Evolutionary conservation across 1,284 basidiomycete genomes (phyloP).

Genomic region (Afroboletus lepidellus): DNA sequence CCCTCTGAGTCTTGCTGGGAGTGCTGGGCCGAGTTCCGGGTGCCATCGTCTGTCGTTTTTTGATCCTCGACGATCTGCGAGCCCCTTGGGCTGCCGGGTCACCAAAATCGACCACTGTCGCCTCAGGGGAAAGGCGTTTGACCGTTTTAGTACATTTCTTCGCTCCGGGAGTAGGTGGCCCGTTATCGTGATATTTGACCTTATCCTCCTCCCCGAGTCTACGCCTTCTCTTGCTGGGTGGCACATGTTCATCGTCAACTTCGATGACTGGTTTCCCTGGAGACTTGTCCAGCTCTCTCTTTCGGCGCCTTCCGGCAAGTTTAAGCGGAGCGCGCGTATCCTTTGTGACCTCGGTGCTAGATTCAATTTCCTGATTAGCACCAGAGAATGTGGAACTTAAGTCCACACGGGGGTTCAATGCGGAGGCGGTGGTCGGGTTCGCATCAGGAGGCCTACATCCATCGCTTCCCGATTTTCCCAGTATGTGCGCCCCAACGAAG

Average conservation of each 20-base stretch:
- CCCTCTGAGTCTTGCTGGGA: conserved; percentile 6
- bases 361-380: not conserved
- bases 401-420: not conserved
- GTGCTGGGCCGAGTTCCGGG: conserved; percentile 1
- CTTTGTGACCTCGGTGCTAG: conserved; percentile 1
- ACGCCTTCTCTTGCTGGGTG: conserved; percentile 27
- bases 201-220: not conserved
- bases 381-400: not conserved
- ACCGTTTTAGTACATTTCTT: conserved; percentile 18
- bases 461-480: not conserved
- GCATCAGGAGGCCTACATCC: not conserved
- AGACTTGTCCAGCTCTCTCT: conserved; percentile 21
- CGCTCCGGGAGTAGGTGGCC: not conserved
- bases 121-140: conserved; percentile 10
- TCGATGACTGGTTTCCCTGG: conserved; percentile 9
- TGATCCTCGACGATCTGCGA: conserved; percentile 25
- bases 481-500: not conserved
- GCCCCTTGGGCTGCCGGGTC: conserved; percentile 9
- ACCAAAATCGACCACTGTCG: conserved; percentile 9
- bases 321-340: conserved; percentile 8
- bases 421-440: not conserved
- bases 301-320: conserved; percentile 29
- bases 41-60: conserved; percentile 7
- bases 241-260: conserved; percentile 18
- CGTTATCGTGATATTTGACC: conserved; percentile 1